Percentiles rank a stretch among this genome's conserved stretches.
These are phyloP conservation scores for Chaetomiaceae sp. DNA, from an alignment of 2,329 filamentous ascomycete species.

Conservation along the genomic window DNA sequence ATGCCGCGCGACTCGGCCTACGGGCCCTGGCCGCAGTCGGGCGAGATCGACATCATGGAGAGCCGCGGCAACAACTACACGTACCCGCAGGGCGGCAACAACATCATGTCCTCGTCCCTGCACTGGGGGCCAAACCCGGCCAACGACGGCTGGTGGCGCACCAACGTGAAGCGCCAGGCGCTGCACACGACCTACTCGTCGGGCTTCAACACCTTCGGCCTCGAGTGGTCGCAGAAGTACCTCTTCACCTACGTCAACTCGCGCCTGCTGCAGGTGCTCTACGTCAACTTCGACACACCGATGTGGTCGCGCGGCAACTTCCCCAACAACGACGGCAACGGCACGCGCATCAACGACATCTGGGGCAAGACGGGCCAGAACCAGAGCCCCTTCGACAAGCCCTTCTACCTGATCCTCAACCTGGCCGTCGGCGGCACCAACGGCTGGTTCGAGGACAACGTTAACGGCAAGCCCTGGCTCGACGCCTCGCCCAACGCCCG, in stretches of 20 bases:
- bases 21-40: conserved; percentile 70
- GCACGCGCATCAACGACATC: conserved; percentile 55
- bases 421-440: conserved; percentile 72
- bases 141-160: conserved; percentile 78
- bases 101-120: conserved; percentile 70
- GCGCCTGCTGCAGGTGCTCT: conserved; percentile 72
- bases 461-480: conserved; percentile 71
- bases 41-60: conserved; percentile 80
- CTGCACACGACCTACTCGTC: conserved; percentile 67
- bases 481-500: conserved; percentile 60
- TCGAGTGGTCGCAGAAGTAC: conserved; percentile 86
- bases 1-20: conserved; percentile 67
- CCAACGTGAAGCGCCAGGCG: conserved; percentile 68
- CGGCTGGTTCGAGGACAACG: conserved; percentile 75
- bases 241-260: conserved; percentile 82
- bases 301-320: conserved; percentile 67
- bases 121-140: conserved; percentile 72
- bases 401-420: conserved; percentile 71
- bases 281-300: conserved; percentile 63
- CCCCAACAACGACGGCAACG: conserved; percentile 57
- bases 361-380: conserved; percentile 57
- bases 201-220: conserved; percentile 68
- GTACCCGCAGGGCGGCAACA: conserved; percentile 71
- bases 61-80: conserved; percentile 76
- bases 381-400: conserved; percentile 67